Base-by-base conservation (phyloP, 805 yeast species). In the Saccharomycopsis sp. region DNA sequence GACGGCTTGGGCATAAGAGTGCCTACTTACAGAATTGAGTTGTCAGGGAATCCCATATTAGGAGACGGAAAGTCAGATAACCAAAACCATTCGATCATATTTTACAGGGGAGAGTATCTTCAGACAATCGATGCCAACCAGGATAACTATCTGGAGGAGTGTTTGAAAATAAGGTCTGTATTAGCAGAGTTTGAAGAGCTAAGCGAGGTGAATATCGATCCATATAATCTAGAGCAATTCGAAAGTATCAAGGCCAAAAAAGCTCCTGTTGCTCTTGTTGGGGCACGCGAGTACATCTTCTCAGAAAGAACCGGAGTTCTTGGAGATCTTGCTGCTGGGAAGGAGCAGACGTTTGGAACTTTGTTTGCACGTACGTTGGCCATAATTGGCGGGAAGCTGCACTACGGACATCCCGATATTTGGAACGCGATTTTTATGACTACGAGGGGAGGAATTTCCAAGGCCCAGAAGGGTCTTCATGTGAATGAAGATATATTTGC, bases 61-160 rank as follows among this genome's bases (percentile, higher is more conserved):
- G 95, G 95, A 74, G 95, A 87, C 72, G 95, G 95, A 73, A 87
- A 87, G 71, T 86, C 92, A 58, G 95, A 87, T 76, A 87, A 87
- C 69, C 95, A 87, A 71, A 87, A 87, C 70, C 91, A 87, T 73
- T 82, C 94, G 52, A 69, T 87, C 60, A 84, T 87, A 59, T 87
- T 87, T 72, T 79, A 85, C 71, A 80, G 95, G 73, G 95, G 95
- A 74, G 95, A 87, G 71, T 87, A 87, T 71, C 79, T 87, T 64
- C 92, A 87, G 72, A 78, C 87, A 73, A 83, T 87, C 64, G 95
- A 87, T 79, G 91, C 95, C 56, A 87, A 87, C 70, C 95, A 87
- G 73, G 95, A 87, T 72, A 87, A 87, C 74, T 87, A 87, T 67
- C 72, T 87, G 70, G 95, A 87, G 73, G 95, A 87, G 72, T 87